A percentile compares a stretch with the other conserved stretches of the same genome.
Evolutionary conservation across 202 grass and related monocot species (phyloP).

Genomic region (Schoenoplectus tabernaemontani): DNA sequence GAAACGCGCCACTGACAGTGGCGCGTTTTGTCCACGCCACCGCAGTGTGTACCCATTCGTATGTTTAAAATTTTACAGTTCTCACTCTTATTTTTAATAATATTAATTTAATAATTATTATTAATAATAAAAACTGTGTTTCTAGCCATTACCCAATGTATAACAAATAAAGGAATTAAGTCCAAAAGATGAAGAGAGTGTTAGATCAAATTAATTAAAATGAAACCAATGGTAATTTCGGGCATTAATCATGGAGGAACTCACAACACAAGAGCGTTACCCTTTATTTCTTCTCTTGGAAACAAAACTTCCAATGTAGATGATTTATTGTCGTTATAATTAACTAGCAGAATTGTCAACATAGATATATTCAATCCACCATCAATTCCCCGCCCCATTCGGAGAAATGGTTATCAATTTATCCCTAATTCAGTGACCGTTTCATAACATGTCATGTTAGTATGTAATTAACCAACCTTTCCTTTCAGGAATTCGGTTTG

Average conservation of each 20-base stretch:
- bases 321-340: not conserved
- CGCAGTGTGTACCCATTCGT: too few relatives aligned
- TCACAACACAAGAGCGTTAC: not conserved
- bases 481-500: constrained; percentile 4
- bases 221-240: not conserved
- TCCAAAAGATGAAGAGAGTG: not conserved
- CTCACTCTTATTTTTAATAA: too few relatives aligned
- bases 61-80: too few relatives aligned
- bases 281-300: not conserved
- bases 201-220: not conserved
- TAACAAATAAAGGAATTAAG: constrained; percentile 3
- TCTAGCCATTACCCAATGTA: not conserved
- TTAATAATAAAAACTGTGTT: too few relatives aligned
- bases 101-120: too few relatives aligned
- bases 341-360: not conserved
- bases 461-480: not conserved
- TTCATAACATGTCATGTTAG: constrained; percentile 4
- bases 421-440: not conserved
- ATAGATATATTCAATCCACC: not conserved
- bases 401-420: not conserved
- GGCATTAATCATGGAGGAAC: not conserved
- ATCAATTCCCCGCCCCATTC: not conserved
- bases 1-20: too few relatives aligned
- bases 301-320: not conserved
- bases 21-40: too few relatives aligned